These are phyloP conservation scores for Tuber aestivum DNA, from an alignment of 495 filamentous ascomycete species.

Conservation along the genomic window DNA sequence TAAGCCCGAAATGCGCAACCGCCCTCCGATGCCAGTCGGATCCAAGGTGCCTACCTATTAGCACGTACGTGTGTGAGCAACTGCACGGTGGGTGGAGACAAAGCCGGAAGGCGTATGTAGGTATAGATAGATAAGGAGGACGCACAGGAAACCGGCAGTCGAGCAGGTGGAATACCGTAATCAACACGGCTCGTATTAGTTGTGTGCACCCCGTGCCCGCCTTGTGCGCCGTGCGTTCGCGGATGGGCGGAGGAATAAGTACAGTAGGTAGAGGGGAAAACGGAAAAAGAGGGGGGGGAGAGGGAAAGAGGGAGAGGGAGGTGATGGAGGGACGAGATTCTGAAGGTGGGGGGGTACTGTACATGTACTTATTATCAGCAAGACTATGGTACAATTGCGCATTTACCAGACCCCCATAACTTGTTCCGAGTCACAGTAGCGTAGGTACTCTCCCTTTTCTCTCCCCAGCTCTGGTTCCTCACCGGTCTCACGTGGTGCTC, in stretches of 20 bases:
- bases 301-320: not conserved
- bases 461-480: too few relatives aligned
- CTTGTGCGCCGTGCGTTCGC: not conserved
- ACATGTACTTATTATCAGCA: not conserved
- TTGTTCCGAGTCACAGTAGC: not conserved
- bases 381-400: not conserved
- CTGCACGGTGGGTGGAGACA: constrained; percentile 11
- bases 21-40: not conserved
- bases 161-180: constrained; percentile 19
- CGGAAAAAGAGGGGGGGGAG: not conserved
- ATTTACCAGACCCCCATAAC: not conserved
- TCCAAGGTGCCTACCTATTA: not conserved
- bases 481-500: too few relatives aligned
- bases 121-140: too few relatives aligned
- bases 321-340: constrained; percentile 1
- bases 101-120: constrained; percentile 15
- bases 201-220: not conserved
- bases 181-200: not conserved
- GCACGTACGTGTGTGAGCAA: constrained; percentile 8
- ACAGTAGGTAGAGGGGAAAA: not conserved
- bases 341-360: not conserved
- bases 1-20: not conserved
- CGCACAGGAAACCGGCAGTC: constrained; percentile 8
- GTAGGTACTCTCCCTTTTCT: not conserved
- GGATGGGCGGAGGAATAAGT: not conserved